Base-by-base conservation (phyloP, 257 asterid species). In the Thymus mandschuricus region DNA sequence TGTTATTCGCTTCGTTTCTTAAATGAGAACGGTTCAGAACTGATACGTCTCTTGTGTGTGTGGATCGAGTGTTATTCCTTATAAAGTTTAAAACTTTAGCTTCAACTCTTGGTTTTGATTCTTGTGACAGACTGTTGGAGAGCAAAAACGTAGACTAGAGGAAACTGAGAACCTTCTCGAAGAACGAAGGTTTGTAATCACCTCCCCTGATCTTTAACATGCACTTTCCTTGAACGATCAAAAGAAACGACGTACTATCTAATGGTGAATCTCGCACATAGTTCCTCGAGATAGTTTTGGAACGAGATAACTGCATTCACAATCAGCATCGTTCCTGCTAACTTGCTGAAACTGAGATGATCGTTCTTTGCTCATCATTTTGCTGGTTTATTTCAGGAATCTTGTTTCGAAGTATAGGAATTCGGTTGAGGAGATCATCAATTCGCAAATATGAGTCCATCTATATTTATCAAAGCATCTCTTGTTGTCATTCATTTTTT, bases 61-160 rank as follows among this genome's bases (percentile, higher is more conserved):
- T 66, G 59, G 15, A 64, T 45, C 38, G 6, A 66, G 60, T 66
- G 35, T 0, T 3, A 56, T 63, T 56, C 45, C 10, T 13, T 4
- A 4, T 10, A 34, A 9, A 43, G 70, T 61, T 67, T 57, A 41
- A 66, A 28, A 31, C 48, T 49, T 43, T 30, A 46, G 58, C 54
- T 71, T 3, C 40, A 52, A 31, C 43, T 34, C 35, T 15, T 50
- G 69, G 38, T 51, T 61, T 48, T 62, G 45, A 30, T 45, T 64
- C 41, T 45, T 29, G 28, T 45, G 45, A 48, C 88, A 94, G 99
- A 88, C 95, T 11, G 91, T 91, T 70, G 97, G 86, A 81, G 97
- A 83, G 54, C 99, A 91, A 74, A 94, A 87, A 71, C 86, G 51
- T 56, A 85, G 69, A 78, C 80, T 85, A 72, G 92, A 81, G 83